Evolutionary conservation across 768 basidiomycete species (phyloP).

Genomic region (Auricularia auricula-judae): DNA sequence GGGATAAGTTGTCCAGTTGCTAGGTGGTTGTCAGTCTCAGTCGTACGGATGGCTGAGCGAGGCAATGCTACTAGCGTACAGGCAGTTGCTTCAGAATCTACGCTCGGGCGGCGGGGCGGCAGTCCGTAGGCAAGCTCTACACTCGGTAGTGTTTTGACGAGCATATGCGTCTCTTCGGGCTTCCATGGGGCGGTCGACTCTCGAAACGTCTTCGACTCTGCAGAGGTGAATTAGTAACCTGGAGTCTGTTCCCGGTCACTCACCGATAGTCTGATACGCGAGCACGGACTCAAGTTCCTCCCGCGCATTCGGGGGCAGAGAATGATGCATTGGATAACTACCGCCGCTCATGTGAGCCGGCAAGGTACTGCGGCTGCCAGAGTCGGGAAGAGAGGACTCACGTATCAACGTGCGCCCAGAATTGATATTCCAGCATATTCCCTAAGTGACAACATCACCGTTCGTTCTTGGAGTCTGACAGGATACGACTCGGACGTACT

Average conservation of each 20-base stretch:
- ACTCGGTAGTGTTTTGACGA: too few species aligned
- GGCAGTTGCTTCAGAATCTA: too few species aligned
- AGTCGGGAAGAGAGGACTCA: not conserved
- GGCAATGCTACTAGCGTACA: too few species aligned
- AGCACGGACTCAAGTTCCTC: not conserved
- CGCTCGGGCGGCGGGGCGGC: too few species aligned
- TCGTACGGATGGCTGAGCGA: too few species aligned
- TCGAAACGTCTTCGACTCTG: not conserved
- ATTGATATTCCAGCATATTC: not conserved
- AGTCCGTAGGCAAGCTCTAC: too few species aligned
- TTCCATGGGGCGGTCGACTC: too few species aligned
- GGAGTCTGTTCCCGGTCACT: not conserved
- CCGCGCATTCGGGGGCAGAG: not conserved
- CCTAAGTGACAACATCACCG: not conserved
- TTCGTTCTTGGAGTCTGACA: not conserved
- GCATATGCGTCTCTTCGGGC: too few species aligned
- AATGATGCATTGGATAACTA: not conserved
- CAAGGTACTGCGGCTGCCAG: not conserved
- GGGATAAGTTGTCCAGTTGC: too few species aligned
- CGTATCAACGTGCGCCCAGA: not conserved
- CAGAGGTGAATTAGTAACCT: not conserved
- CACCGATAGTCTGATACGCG: not conserved
- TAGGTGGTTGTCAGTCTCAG: too few species aligned
- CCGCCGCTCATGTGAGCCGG: not conserved
- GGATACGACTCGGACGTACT: not conserved